Conservation (phyloP, 768 basidiomycete genomes). For the Boletus pseudo-olivaceus region DNA sequence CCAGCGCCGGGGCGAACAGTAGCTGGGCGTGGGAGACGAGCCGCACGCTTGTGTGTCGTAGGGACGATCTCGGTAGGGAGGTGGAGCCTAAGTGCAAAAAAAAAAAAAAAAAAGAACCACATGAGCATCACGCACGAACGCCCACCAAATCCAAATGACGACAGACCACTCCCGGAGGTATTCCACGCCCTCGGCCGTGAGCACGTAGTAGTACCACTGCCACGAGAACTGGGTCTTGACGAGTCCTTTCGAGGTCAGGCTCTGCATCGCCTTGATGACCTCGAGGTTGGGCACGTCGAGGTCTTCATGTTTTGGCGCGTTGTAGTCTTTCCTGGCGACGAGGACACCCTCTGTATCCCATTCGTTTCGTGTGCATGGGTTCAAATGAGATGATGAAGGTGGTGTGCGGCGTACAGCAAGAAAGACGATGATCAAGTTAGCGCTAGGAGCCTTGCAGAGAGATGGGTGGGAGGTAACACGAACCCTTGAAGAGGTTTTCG, state of each 20-base stretch:
- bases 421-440: slow-evolving; percentile 1
- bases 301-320: slow-evolving; percentile 95
- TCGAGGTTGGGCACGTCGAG: slow-evolving; percentile 67
- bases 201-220: slow-evolving; percentile 98
- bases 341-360: slow-evolving; percentile 81
- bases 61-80: slow-evolving; percentile 96
- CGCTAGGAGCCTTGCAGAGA: neutral
- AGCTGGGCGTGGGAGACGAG: slow-evolving; percentile 81
- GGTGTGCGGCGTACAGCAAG: neutral
- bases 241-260: slow-evolving; percentile 69
- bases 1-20: slow-evolving; percentile 66
- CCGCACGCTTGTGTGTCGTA: slow-evolving; percentile 95
- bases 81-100: slow-evolving; percentile 85
- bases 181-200: slow-evolving; percentile 96
- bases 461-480: slow-evolving; percentile 20
- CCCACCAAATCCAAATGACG: neutral
- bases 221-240: slow-evolving; percentile 99
- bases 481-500: slow-evolving; percentile 99
- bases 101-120: neutral
- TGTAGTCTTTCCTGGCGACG: slow-evolving; percentile 99
- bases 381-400: too few relatives aligned
- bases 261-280: slow-evolving; percentile 70
- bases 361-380: neutral
- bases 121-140: neutral
- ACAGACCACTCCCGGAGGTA: slow-evolving; percentile 86